A percentile compares a stretch with the other conserved stretches of the same genome.
phyloP scores from a whole-genome alignment of 495 filamentous ascomycete species.

The Staphylotrichum tortipilum region DNA sequence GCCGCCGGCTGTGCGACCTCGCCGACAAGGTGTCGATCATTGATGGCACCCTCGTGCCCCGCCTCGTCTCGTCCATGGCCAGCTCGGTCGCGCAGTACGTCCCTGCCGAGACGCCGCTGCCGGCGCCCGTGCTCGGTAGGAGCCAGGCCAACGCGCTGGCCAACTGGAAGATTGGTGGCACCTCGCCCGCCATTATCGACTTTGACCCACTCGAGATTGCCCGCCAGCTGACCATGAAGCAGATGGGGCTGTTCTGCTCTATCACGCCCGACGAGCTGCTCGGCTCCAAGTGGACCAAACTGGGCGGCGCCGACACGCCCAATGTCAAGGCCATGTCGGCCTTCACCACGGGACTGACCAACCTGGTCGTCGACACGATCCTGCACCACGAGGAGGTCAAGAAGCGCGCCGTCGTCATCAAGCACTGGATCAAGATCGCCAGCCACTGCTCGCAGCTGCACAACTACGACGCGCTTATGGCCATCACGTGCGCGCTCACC shows the following conservation, averaged over 20 bases:
- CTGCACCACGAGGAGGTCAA: conserved; percentile 79
- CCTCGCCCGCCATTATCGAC: conserved; percentile 68
- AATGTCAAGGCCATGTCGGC: conserved; percentile 94
- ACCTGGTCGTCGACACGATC: conserved; percentile 93
- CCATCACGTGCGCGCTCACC: conserved; percentile 88
- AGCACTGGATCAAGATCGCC: conserved; percentile 97
- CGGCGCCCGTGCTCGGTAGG: conserved; percentile 60
- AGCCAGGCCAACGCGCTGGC: conserved; percentile 66
- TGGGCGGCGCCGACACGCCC: conserved; percentile 64
- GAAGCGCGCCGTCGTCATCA: conserved; percentile 82
- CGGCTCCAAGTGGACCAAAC: conserved; percentile 87
- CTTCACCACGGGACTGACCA: conserved; percentile 81
- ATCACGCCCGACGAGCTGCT: conserved; percentile 93
- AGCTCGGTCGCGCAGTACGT: conserved; percentile 65
- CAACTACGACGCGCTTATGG: conserved; percentile 96
- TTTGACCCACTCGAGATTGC: conserved; percentile 91
- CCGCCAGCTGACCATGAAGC: conserved; percentile 87
- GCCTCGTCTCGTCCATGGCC: conserved; percentile 77
- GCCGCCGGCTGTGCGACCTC: conserved; percentile 68
- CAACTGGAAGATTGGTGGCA: conserved; percentile 64
- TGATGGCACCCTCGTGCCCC: conserved; percentile 71
- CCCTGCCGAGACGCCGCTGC: conserved; percentile 62
- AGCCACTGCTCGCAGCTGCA: conserved; percentile 78
- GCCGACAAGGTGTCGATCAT: conserved; percentile 71
- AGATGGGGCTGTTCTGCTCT: conserved; percentile 85